Percentiles rank a stretch among this genome's conserved stretches.
These are phyloP conservation scores for Penicillium alfredii DNA, from an alignment of 495 filamentous ascomycete species.

Conservation along the genomic window DNA sequence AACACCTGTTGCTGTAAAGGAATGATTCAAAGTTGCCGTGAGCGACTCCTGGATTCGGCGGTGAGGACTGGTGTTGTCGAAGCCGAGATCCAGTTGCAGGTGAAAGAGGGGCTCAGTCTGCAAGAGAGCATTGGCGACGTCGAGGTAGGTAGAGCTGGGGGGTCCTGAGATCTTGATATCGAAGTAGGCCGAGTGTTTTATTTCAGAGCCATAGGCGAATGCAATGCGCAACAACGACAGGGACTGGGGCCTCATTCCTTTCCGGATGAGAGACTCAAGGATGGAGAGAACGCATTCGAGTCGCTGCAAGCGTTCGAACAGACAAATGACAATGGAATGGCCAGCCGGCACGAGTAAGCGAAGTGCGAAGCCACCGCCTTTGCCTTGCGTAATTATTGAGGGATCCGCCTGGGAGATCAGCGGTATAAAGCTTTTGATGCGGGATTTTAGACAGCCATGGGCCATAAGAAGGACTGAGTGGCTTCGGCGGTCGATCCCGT, in stretches of 20 bases:
- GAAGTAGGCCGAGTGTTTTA: slow-evolving; percentile 26
- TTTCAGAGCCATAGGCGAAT: slow-evolving; percentile 32
- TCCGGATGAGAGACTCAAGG: slow-evolving; percentile 31
- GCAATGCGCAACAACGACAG: slow-evolving; percentile 33
- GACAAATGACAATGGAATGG: slow-evolving; percentile 25
- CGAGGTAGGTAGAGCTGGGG: slow-evolving; percentile 13
- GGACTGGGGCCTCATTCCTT: slow-evolving; percentile 27
- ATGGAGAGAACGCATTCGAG: slow-evolving; percentile 40
- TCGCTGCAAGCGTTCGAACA: slow-evolving; percentile 37
- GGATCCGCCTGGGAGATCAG: slow-evolving; percentile 26
- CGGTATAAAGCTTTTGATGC: slow-evolving; percentile 20
- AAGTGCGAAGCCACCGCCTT: slow-evolving; percentile 34
- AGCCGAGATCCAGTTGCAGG: slow-evolving; percentile 28
- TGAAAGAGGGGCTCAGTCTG: slow-evolving; percentile 26
- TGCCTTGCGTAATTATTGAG: slow-evolving; percentile 31
- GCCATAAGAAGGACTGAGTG: slow-evolving; percentile 36
- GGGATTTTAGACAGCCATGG: slow-evolving; percentile 26
- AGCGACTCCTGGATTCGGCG: slow-evolving; percentile 62
- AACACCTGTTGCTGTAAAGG: slow-evolving; percentile 43
- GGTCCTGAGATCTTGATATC: slow-evolving; percentile 23
- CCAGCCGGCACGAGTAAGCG: slow-evolving; percentile 36
- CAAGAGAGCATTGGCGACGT: slow-evolving; percentile 18
- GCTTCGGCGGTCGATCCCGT: slow-evolving; percentile 33
- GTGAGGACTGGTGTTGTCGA: slow-evolving; percentile 70
- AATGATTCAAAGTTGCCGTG: slow-evolving; percentile 52